These are phyloP conservation scores for Rhodofomes roseus DNA, from an alignment of 1,284 basidiomycete genomes.

Conservation along the genomic window DNA sequence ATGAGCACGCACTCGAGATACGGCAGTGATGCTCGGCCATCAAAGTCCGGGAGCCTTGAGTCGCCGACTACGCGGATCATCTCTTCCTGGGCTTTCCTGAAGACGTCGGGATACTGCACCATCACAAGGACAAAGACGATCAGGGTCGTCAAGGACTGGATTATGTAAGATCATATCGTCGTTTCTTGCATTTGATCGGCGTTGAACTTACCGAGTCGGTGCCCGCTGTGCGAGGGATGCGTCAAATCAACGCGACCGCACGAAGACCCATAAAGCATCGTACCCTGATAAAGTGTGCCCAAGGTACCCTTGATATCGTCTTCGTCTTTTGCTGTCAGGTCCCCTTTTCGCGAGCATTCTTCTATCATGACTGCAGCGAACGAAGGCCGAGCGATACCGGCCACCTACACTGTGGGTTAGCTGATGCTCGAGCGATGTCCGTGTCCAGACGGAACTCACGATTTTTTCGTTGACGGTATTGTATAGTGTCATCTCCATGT, in stretches of 20 bases:
- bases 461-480: constrained; percentile 21
- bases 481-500: constrained; percentile 20
- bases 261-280: background rate
- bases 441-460: constrained; percentile 10
- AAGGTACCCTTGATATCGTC: constrained; percentile 22
- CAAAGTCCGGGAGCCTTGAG: constrained; percentile 21
- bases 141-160: background rate
- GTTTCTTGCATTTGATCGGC: background rate
- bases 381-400: constrained; percentile 21
- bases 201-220: background rate
- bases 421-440: background rate
- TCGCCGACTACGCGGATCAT: constrained; percentile 22
- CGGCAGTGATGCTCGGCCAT: constrained; percentile 21
- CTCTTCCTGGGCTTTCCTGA: constrained; percentile 25
- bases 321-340: constrained; percentile 17
- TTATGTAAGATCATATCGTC: background rate
- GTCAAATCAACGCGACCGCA: background rate
- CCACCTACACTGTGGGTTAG: constrained; percentile 7
- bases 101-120: constrained; percentile 22
- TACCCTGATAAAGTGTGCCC: constrained; percentile 23
- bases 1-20: constrained; percentile 26
- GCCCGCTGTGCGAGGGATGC: background rate
- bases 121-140: constrained; percentile 23
- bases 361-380: constrained; percentile 20
- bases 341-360: constrained; percentile 11